A percentile compares a stretch with the other conserved stretches of the same genome.
Evolutionary conservation across 2,329 filamentous ascomycete genomes (phyloP).

Genomic region (Emericellopsis cladophorae): DNA sequence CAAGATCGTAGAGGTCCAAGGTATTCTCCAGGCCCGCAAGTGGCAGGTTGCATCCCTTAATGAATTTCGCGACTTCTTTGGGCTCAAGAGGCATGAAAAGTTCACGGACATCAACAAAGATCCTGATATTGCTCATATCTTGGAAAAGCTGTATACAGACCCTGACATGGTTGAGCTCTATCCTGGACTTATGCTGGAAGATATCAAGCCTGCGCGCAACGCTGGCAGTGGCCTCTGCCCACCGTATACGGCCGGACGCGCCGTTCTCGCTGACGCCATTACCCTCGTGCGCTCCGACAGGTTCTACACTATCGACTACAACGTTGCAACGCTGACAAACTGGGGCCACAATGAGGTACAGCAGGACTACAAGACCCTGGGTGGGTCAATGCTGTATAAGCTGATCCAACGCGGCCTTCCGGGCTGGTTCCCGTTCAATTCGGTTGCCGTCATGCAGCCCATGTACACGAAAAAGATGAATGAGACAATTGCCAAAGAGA

Average conservation of each 20-base stretch:
- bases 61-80: conserved; percentile 52
- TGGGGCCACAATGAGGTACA: conserved; percentile 27
- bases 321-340: conserved; percentile 23
- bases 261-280: conserved; percentile 47
- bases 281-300: conserved; percentile 45
- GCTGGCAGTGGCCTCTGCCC: conserved; percentile 39
- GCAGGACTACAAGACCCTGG: conserved; percentile 21
- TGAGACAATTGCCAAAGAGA: conserved; percentile 20
- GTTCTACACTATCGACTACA: conserved; percentile 42
- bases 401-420: conserved; percentile 31
- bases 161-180: conserved; percentile 59
- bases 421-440: conserved; percentile 28
- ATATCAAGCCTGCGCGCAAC: conserved; percentile 34
- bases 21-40: conserved; percentile 47
- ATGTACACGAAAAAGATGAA: conserved; percentile 30
- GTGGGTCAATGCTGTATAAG: conserved; percentile 30
- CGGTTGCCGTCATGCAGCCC: conserved; percentile 29
- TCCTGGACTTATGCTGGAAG: conserved; percentile 52
- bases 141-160: conserved; percentile 47
- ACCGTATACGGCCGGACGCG: conserved; percentile 39
- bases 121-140: conserved; percentile 37
- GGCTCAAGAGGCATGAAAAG: conserved; percentile 38
- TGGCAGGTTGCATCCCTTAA: conserved; percentile 52
- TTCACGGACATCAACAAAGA: conserved; percentile 49
- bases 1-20: conserved; percentile 47